Base-by-base conservation (phyloP, 2,329 filamentous ascomycete species). In the Lasiodiplodia sp. region DNA sequence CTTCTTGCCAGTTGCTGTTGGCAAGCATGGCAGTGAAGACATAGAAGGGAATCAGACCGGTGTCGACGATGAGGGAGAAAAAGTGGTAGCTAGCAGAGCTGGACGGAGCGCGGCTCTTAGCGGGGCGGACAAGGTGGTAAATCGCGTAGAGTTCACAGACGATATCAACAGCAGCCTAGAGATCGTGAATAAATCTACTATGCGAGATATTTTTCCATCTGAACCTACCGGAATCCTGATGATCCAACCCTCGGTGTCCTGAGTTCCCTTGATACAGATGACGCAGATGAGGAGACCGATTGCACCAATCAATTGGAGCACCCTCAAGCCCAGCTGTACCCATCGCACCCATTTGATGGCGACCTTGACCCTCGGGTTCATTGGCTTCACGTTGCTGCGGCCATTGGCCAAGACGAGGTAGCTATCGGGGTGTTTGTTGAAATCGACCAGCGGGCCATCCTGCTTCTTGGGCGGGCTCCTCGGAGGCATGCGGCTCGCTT, bases 81-180 rank as follows among this genome's bases (percentile, higher is more conserved):
- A 96, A 82, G 80, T 96, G 93, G 80, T 98, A 98, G 71, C 93
- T 95, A 16, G 93, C 90, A 21, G 93, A 92, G 25, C 93, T 97
- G 3, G 85, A 90, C 0, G 95, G 90, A 0, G 94, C 89, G 64
- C 94, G 89, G 55, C 85, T 87, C 58, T 88, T 88, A 0, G 92
- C 87, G 47, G 90, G 88, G 38, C 92, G 88, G 16, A 87, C 84
- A 49, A 96, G 87, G 78, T 97, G 94, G 75, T 92, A 96, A 70
- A 96, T 86, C 52, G 87, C 92, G 79, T 98, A 98, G 21, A 89
- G 75, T 18, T 88, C 89, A 77, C 94, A 89, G 4, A 92, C 74
- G 57, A 91, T 86, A 64, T 91, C 91, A 51, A 95, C 85, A n/a
- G 88, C 92, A 68, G 93, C 89, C 93, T 97, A 53, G 44, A 28